Base-by-base conservation (phyloP, 2,329 filamentous ascomycete genomes). In the Rhexocercosporidium sp. region DNA sequence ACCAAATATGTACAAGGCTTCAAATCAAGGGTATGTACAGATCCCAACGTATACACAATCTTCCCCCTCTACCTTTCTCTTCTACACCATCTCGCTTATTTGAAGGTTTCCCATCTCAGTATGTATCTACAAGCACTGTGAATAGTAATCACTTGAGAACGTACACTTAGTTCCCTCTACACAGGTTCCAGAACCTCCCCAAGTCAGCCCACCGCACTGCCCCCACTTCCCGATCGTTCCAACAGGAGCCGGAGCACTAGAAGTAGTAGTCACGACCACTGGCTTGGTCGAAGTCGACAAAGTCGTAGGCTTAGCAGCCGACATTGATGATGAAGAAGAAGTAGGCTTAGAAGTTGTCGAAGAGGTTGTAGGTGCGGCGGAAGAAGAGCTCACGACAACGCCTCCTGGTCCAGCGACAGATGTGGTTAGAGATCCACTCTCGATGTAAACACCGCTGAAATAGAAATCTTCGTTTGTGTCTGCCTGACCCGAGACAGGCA, bases 361-460 rank as follows among this genome's bases (percentile, higher is more conserved):
- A 1, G 65, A 37, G 11, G 57, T 64, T n/a, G 61, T 20, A 29
- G 63, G 20, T 12, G 20, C 20, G n/a, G 46, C 29, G 16, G 66
- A 22, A 34, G 62, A 65, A 37, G 46, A 59, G 61, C 66, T 69
- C 2, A 66, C 59, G 20, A 68, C 72, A 9, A 60, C 71, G 34
- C 70, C 74, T 22, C 68, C 75, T 22, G 79, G 76, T 7, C 79
- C 78, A 9, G 75, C 77, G 70, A 84, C 76, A 2, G 67, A 69
- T 14, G 78, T 80, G 3, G 78, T 83, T 39, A 83, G 66, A 1
- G 79, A 75, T 3, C 86, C 88, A 56, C 80, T 83, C 82, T 93
- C 90, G 59, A 92, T 83, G 73, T 91, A 93, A 3, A 92, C 87
- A 9, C 90, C 90, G 3, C 86, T 89, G 79, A 91, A 92, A 77